phyloP scores from a whole-genome alignment of 805 yeast species.

The Saccharomyces eubayanus region DNA sequence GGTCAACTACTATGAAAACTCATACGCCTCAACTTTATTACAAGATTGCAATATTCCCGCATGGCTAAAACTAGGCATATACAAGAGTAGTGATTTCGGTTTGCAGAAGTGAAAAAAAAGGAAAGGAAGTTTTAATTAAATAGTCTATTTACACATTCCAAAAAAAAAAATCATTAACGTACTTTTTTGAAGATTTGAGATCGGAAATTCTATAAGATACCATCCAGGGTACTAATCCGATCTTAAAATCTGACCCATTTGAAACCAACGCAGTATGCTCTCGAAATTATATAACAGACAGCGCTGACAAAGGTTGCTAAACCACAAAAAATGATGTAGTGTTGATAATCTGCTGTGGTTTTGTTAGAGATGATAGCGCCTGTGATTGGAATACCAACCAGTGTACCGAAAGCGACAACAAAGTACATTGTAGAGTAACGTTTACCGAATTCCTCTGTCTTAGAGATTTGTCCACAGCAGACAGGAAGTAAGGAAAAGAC shows the following conservation, averaged over 20 bases:
- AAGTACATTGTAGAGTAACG: constrained; percentile 52
- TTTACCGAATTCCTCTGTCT: constrained; percentile 44
- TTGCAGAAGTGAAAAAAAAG: not conserved
- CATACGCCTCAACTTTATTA: constrained; percentile 20
- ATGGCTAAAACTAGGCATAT: constrained; percentile 21
- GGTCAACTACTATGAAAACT: constrained; percentile 28
- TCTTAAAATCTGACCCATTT: constrained; percentile 27
- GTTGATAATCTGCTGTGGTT: constrained; percentile 28
- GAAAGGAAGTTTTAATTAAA: not conserved
- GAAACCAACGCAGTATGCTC: constrained; percentile 40
- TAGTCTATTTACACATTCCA: not conserved
- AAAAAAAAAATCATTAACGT: not conserved
- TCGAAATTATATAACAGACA: constrained; percentile 36
- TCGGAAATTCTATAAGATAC: not conserved
- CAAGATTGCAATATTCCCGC: constrained; percentile 22
- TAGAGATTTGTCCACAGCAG: constrained; percentile 50
- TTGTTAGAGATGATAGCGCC: constrained; percentile 41
- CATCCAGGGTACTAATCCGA: not conserved
- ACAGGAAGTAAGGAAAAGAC: constrained; percentile 49
- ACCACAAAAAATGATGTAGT: constrained; percentile 33
- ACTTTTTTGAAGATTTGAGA: constrained; percentile 2
- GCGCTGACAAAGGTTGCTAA: constrained; percentile 34
- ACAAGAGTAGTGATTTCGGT: not conserved
- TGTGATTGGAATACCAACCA: constrained; percentile 43
- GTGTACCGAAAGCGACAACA: constrained; percentile 47